These are phyloP conservation scores for Rhodomyrtus tomentosa DNA, from an alignment of 345 rosid species.

Conservation along the genomic window DNA sequence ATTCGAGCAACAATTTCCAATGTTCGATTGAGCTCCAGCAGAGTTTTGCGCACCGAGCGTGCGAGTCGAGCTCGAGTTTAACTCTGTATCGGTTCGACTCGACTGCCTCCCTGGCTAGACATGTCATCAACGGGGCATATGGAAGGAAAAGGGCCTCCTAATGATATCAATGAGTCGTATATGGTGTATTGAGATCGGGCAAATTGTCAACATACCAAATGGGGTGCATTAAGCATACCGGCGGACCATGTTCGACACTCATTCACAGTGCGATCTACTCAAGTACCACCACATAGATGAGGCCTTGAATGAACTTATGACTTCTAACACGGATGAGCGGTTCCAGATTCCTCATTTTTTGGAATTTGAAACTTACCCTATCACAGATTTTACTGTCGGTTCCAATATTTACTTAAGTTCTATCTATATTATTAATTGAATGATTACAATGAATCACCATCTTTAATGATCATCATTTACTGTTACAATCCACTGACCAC, in stretches of 20 bases:
- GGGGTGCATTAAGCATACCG: background rate
- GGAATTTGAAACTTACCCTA: too few relatives aligned
- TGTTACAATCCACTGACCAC: too few relatives aligned
- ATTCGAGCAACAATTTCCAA: background rate
- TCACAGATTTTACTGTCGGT: too few relatives aligned
- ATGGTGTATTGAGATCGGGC: background rate
- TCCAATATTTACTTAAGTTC: too few relatives aligned
- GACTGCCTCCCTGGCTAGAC: background rate
- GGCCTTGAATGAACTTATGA: background rate
- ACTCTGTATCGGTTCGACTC: background rate
- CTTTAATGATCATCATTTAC: too few relatives aligned
- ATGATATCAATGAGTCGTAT: background rate
- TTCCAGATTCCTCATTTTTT: too few relatives aligned
- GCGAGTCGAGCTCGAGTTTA: background rate
- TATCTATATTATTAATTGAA: too few relatives aligned
- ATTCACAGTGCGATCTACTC: background rate
- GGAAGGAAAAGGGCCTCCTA: background rate
- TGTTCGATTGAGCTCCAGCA: background rate
- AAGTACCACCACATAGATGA: background rate
- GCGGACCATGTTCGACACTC: background rate
- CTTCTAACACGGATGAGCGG: too few relatives aligned
- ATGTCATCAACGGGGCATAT: background rate
- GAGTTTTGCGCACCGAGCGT: background rate
- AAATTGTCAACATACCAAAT: background rate
- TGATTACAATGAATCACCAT: too few relatives aligned